These are phyloP conservation scores for Escovopsis sp. DNA, from an alignment of 2,329 filamentous ascomycete genomes.

Conservation along the genomic window DNA sequence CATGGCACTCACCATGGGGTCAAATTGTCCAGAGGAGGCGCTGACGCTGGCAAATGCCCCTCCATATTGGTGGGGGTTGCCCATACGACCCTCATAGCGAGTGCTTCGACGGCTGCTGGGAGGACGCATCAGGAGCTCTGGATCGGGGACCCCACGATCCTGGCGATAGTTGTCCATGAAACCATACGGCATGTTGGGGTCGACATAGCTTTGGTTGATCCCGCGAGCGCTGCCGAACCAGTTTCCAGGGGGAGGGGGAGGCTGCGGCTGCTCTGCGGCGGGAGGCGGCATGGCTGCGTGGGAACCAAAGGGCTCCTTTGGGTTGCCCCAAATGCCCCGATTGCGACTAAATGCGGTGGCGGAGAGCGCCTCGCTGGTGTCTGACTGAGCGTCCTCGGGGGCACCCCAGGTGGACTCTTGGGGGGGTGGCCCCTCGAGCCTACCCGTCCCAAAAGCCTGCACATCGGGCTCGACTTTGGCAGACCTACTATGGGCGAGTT, in stretches of 20 bases:
- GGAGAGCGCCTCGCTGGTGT: conserved; percentile 40
- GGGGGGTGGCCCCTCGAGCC: conserved; percentile 9
- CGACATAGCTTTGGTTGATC: conserved; percentile 25
- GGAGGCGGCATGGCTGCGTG: conserved; percentile 20
- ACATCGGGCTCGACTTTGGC: conserved; percentile 35
- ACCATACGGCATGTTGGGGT: conserved; percentile 22
- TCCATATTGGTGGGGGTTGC: conserved; percentile 18
- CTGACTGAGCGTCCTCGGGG: conserved; percentile 41
- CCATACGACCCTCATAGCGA: conserved; percentile 32
- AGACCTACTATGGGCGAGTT: conserved; percentile 51
- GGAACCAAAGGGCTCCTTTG: conserved; percentile 27
- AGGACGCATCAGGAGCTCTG: conserved; percentile 31
- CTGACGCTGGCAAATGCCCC: conserved; percentile 19
- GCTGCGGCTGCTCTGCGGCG: conserved; percentile 20
- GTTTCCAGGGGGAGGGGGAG: conserved; percentile 18
- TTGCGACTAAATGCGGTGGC: conserved; percentile 36
- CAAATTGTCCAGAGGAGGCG: conserved; percentile 19
- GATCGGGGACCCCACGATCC: conserved; percentile 34
- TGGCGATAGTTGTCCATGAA: conserved; percentile 27
- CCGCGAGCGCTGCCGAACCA: conserved; percentile 35
- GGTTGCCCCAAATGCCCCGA: conserved; percentile 41
- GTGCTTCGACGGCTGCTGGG: conserved; percentile 28
- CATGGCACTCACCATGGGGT: conserved; percentile 21
- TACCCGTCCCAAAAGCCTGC: conserved; percentile 9
- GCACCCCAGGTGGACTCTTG: conserved; percentile 37